These are phyloP conservation scores for Penicillium lividum DNA, from an alignment of 495 filamentous ascomycete genomes.

Conservation along the genomic window DNA sequence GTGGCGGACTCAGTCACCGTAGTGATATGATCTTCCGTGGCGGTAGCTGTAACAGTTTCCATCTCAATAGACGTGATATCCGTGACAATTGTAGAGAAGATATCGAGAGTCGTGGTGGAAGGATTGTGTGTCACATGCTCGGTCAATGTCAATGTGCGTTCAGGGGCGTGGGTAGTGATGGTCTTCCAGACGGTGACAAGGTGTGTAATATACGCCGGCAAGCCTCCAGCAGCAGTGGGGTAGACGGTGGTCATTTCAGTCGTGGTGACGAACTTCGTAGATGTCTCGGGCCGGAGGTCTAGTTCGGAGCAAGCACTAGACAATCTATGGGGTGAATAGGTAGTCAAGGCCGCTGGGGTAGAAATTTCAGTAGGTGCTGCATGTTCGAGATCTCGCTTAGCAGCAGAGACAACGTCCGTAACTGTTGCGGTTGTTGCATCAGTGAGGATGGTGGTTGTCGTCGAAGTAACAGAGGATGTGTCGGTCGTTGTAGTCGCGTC, in stretches of 20 bases:
- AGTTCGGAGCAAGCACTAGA: not conserved
- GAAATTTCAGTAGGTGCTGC: not conserved
- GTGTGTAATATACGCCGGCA: not conserved
- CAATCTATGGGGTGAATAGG: not conserved
- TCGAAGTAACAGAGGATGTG: not conserved
- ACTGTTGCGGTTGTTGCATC: not conserved
- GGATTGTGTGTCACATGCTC: not conserved
- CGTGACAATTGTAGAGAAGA: not conserved
- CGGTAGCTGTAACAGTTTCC: not conserved
- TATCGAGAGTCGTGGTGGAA: not conserved
- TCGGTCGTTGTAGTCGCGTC: not conserved
- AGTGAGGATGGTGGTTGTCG: not conserved
- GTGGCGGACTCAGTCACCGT: not conserved
- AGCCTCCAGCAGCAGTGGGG: too few species aligned
- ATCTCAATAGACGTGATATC: not conserved
- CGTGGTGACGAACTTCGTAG: not conserved
- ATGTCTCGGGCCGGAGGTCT: not conserved
- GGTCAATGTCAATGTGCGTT: not conserved
- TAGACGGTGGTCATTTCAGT: not conserved
- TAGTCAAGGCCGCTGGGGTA: not conserved
- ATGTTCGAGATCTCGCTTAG: not conserved
- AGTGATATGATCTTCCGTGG: not conserved
- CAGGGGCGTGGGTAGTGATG: not conserved
- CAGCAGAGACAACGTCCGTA: not conserved
- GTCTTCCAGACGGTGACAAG: not conserved